Base-by-base conservation (phyloP, 2,329 filamentous ascomycete species). In the Ascochyta lentis region DNA sequence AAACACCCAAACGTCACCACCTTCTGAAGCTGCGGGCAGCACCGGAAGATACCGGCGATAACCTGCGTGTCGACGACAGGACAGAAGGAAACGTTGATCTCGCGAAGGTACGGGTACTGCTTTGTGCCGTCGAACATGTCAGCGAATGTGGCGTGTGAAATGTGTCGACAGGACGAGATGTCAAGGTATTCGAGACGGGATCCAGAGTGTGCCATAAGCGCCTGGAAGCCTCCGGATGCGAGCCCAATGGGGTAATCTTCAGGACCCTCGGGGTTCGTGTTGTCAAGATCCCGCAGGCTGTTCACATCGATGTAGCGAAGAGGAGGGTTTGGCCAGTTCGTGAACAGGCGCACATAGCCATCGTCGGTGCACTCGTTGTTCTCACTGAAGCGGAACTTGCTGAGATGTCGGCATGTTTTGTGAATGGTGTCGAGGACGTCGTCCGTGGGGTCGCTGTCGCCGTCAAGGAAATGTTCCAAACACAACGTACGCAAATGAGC, bases 141-240 rank as follows among this genome's bases (percentile, higher is more conserved):
- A 59, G 91, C 86, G 56, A 96, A 92, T 0, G 90, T 86, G 15
- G 84, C 78, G 31, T 83, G 81, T 1, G 86, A 83, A 60, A 98
- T 93, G 72, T 96, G 89, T 3, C 94, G 88, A 70, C 92, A 96
- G 0, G 89, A 90, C 13, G 91, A 85, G n/a, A 97, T 80, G 68
- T 96, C 90, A 31, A 98, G 79, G 37, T 83, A 79, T 56, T 82
- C 81, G 2, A 98, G 76, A 10, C 77, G 80, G 1, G 77, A 70
- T 4, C 91, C 90, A 0, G 92, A 96, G 71, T 97, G 94, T 0
- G 80, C 78, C 91, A 97, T 96, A 39, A 97, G 77, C 0, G 91
- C 90, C 61, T 83, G 80, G 77, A 98, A 94, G 0, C 90, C 92
- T 6, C 83, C 77, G 0, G 87, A 89, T 48, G 89, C 91, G 29